These are phyloP conservation scores for Suillus paluster DNA, from an alignment of 768 basidiomycete species.

Conservation along the genomic window DNA sequence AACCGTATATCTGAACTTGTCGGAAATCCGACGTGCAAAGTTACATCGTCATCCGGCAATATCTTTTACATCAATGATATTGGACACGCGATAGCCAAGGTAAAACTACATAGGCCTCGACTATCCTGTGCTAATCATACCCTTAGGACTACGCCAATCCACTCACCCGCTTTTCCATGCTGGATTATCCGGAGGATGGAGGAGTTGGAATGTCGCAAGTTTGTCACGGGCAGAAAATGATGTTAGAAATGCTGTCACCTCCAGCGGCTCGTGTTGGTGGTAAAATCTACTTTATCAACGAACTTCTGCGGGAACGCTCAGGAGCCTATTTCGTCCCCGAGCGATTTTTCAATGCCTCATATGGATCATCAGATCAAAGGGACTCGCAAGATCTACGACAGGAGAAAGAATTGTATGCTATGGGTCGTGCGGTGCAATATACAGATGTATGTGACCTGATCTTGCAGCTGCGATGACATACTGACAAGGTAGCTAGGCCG, in stretches of 20 bases:
- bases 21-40: constrained; percentile 26
- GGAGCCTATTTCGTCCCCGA: constrained; percentile 14
- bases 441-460: constrained; percentile 4
- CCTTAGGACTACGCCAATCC: constrained; percentile 1
- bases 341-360: constrained; percentile 10
- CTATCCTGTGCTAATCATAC: neutral
- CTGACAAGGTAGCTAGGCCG: neutral
- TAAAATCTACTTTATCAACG: constrained; percentile 13
- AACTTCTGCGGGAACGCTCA: constrained; percentile 11
- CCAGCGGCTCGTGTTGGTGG: constrained; percentile 13
- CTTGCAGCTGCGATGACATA: neutral
- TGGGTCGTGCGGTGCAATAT: constrained; percentile 10
- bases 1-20: constrained; percentile 5
- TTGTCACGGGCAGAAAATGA: constrained; percentile 17
- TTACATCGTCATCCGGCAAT: constrained; percentile 21
- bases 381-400: neutral
- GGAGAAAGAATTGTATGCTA: neutral
- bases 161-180: constrained; percentile 12
- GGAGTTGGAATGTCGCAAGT: constrained; percentile 12
- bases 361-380: neutral
- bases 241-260: constrained; percentile 6
- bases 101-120: no score
- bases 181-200: constrained; percentile 15
- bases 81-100: constrained; percentile 28
- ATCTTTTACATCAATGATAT: constrained; percentile 26